Base-by-base conservation (phyloP, 805 yeast genomes). In the Saccharomycopsis fermentans region DNA sequence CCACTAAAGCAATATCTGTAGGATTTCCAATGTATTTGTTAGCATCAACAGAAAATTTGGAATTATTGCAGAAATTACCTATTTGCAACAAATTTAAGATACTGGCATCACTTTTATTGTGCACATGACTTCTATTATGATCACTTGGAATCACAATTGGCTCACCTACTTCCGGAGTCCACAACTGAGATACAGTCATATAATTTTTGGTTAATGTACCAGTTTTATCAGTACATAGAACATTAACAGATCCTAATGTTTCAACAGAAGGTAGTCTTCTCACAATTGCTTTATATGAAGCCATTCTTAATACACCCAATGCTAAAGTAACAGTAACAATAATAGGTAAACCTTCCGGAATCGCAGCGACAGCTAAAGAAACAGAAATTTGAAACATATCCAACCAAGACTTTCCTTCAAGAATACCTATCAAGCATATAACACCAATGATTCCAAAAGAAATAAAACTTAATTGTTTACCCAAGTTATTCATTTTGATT, bases 381-480 rank as follows among this genome's bases (percentile, higher is more conserved):
- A 94, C 99, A 1, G 97, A 89, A 59, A 94, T 90, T 71, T 92
- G 97, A 73, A 94, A 92, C 97, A 95, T 94, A 63, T 94, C 98
- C 59, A 94, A 78, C 97, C 97, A 91, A 9, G 87, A 80, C 62
- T 96, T 86, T 54, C 99, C 98, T 74, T 94, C 96, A 54, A 89
- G 59, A 21, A 94, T 78, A 59, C 99, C 99, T 64, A 94, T 78
- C 24, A 94, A 68, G 66, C 97, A 92, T 68, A 94, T 94, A n/a
- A 87, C 70, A 54, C 96, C 97, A 71, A 94, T 94, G 35, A 92
- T 86, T 27, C 77, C 82, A 73, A 94, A 94, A 72, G 95, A 85
- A 67, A 88, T 82, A 34, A 86, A 69, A 0, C 97, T 89, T 52
- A 94, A 77, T 66, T 94, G 96, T 68, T 89, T 87, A 52, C 99